phyloP scores from a whole-genome alignment of 2,329 filamentous ascomycete species.

The Colletotrichum sp. region DNA sequence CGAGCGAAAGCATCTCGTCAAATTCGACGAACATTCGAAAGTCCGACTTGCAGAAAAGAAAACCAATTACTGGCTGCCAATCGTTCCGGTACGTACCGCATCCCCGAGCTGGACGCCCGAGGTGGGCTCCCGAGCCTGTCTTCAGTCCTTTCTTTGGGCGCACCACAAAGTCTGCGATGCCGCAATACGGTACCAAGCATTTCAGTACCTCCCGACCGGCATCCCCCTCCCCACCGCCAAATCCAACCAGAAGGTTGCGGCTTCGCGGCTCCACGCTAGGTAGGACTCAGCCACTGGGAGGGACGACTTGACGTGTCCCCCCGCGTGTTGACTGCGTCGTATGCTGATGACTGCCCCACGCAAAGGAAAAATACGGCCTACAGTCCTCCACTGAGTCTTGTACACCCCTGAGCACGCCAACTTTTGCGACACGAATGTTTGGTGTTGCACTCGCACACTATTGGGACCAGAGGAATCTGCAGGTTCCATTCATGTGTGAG shows the following conservation, averaged over 20 bases:
- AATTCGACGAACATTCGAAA: background rate
- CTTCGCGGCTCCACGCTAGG: constrained; percentile 1
- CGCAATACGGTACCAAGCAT: background rate
- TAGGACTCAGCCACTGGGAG: constrained; percentile 13
- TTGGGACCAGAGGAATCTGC: background rate
- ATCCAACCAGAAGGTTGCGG: constrained; percentile 7
- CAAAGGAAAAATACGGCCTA: background rate
- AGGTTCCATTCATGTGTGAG: background rate
- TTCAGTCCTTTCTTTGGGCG: background rate
- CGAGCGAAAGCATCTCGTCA: background rate
- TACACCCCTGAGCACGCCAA: constrained; percentile 2
- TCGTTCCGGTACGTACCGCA: background rate
- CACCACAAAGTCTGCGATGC: background rate
- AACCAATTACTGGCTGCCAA: background rate
- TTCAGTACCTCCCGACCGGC: background rate
- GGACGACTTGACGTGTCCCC: constrained; percentile 3
- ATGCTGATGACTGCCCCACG: background rate
- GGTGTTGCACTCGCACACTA: background rate
- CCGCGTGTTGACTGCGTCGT: background rate
- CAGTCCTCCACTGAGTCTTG: background rate
- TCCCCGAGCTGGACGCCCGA: background rate
- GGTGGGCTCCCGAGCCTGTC: background rate
- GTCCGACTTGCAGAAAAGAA: background rate
- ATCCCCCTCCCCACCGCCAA: background rate
- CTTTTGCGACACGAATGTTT: background rate